phyloP scores from a whole-genome alignment of 192 early-diverging fungal species.

The Jimgerdemannia lactiflua region DNA sequence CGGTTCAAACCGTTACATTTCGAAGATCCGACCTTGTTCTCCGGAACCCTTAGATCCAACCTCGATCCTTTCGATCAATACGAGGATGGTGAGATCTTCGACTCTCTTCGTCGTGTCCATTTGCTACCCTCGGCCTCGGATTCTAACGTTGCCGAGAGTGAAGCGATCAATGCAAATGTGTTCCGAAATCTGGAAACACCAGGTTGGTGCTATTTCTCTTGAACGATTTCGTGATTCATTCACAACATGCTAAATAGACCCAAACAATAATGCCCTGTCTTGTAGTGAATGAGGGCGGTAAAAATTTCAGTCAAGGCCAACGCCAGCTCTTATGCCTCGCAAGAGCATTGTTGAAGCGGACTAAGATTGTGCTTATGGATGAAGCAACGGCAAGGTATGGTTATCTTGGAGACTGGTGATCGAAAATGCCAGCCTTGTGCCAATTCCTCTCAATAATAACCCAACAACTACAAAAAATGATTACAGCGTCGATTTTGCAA shows the following conservation, averaged over 20 bases:
- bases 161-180: conserved; percentile 32
- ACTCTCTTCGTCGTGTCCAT: conserved; percentile 74
- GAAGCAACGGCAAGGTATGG: conserved; percentile 65
- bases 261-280: not conserved
- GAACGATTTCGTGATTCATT: too few species aligned
- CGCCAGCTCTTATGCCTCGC: conserved; percentile 83
- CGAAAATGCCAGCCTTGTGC: not conserved
- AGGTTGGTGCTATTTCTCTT: conserved; percentile 8
- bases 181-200: conserved; percentile 48
- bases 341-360: conserved; percentile 71
- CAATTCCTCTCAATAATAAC: not conserved
- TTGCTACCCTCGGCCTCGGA: conserved; percentile 18
- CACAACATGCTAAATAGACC: too few species aligned
- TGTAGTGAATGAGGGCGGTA: conserved; percentile 61
- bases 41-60: conserved; percentile 72
- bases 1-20: conserved; percentile 22
- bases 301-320: conserved; percentile 82
- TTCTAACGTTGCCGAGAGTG: conserved; percentile 8
- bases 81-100: conserved; percentile 75
- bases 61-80: conserved; percentile 86
- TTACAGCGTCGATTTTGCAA: conserved; percentile 82
- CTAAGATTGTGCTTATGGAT: conserved; percentile 67
- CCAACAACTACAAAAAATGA: conserved; percentile 26
- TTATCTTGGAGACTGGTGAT: not conserved
- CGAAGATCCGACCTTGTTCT: conserved; percentile 58